Conservation (phyloP, 495 filamentous ascomycete species). For the Penicillium waksmanii region DNA sequence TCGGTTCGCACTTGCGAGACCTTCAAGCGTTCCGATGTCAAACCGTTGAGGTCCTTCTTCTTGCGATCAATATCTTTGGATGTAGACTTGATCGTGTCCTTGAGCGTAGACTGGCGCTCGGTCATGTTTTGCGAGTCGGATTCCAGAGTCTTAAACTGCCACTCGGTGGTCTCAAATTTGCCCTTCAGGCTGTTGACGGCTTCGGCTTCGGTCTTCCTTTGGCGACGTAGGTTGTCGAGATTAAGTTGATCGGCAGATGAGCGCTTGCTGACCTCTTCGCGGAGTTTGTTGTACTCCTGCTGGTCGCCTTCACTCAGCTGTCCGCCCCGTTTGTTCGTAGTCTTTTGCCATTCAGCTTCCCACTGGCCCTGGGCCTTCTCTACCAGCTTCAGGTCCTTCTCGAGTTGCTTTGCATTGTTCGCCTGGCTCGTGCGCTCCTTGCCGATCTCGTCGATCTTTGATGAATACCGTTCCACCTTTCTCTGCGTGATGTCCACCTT, state of each 20-base stretch:
- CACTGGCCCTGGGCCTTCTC: conserved; percentile 90
- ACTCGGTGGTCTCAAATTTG: conserved; percentile 79
- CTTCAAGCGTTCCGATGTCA: conserved; percentile 82
- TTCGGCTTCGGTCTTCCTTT: conserved; percentile 86
- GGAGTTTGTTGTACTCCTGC: conserved; percentile 86
- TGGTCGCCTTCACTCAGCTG: conserved; percentile 84
- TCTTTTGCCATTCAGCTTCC: conserved; percentile 83
- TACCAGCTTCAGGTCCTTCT: conserved; percentile 80
- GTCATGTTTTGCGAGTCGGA: conserved; percentile 69
- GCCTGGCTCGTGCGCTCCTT: conserved; percentile 76
- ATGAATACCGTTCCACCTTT: conserved; percentile 67
- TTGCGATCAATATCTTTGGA: conserved; percentile 80
- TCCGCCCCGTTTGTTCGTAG: conserved; percentile 80
- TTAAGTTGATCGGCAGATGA: conserved; percentile 81
- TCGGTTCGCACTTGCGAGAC: conserved; percentile 80
- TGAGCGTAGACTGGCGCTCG: conserved; percentile 64
- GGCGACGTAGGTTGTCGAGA: conserved; percentile 79
- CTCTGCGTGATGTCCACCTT: conserved; percentile 82
- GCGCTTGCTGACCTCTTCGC: conserved; percentile 82
- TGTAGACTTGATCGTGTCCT: conserved; percentile 64
- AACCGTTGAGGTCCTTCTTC: conserved; percentile 84
- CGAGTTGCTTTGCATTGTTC: conserved; percentile 64
- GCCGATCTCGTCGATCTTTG: conserved; percentile 67
- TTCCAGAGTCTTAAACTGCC: conserved; percentile 71
- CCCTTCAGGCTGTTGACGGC: conserved; percentile 82